Evolutionary conservation across 352 stramenopile species (phyloP), one percentile per base, ranked within the genome.

Genomic region (Phytophthora sp.): DNA sequence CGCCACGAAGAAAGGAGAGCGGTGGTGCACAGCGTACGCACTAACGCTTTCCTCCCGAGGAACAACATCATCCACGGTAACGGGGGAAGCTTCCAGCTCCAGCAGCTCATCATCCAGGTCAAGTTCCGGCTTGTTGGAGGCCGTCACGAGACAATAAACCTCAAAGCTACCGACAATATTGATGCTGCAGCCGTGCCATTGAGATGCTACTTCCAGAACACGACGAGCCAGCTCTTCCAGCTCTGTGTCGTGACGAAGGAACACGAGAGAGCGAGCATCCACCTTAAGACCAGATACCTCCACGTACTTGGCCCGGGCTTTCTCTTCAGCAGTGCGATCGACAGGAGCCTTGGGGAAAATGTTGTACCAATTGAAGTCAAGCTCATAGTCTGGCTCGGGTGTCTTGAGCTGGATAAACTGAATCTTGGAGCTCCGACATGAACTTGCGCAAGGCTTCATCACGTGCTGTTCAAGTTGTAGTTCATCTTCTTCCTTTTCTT

Each of bases 311-410:
- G 84, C 63, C 12, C 85, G 79, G 24, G 70, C 71, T 8, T 56
- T 44, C 27, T 93, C 84, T 0, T 62, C 24, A 26, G 56, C 32
- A 20, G 37, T 60, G 9, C 54, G 67, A 24, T 66, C 43, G n/a
- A 89, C 53, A 0, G 86, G 86, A 5, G 84, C 82, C 62, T 94
- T 94, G 2, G 86, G 86, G 59, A 84, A 94, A 17, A 83, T 81
- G 68, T 92, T 86, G 55, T 82, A 70, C 83, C 86, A 92, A 66
- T 82, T 71, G 59, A 89, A 94, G 62, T 94, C 78, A 8, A 92
- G 66, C 9, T 92, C 80, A 37, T 92, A 88, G 44, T 88, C 71
- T 0, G 76, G 65, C 5, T 82, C 67, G 1, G 77, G 83, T 3
- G 83, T 90, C 59, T 77, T 78, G 8, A 92, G 79, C 42, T 92